Conservation (phyloP, 2,329 filamentous ascomycete species). For the Metarhizium brunneum region DNA sequence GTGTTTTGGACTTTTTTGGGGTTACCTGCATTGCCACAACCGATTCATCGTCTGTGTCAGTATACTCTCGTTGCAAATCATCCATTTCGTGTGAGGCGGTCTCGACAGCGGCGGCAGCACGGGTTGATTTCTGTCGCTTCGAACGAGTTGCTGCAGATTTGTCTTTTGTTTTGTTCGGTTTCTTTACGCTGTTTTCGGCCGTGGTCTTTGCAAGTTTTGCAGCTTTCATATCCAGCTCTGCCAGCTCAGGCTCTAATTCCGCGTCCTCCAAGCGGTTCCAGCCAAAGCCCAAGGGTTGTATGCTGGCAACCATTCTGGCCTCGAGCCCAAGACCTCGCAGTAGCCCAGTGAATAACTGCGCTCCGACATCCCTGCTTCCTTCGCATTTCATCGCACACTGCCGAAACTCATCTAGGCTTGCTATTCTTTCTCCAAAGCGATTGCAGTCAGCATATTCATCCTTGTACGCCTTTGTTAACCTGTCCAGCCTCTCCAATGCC, state of each 20-base stretch:
- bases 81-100: constrained; percentile 28
- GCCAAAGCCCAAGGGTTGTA: constrained; percentile 83
- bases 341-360: constrained; percentile 82
- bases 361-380: constrained; percentile 80
- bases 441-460: constrained; percentile 51
- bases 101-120: not conserved
- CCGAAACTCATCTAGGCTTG: constrained; percentile 58
- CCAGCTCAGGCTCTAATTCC: constrained; percentile 23
- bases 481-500: constrained; percentile 62
- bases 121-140: not conserved
- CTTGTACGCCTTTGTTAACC: constrained; percentile 62
- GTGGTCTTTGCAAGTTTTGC: not conserved
- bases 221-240: constrained; percentile 3
- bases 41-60: constrained; percentile 49
- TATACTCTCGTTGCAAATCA: constrained; percentile 28
- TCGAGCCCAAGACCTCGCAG: constrained; percentile 74
- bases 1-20: constrained; percentile 27
- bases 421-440: constrained; percentile 68
- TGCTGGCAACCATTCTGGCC: constrained; percentile 69
- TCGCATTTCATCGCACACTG: constrained; percentile 57
- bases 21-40: constrained; percentile 44
- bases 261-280: constrained; percentile 85
- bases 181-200: constrained; percentile 10
- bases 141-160: not conserved
- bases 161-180: not conserved